Evolutionary conservation across 371 early-diverging fungal species (phyloP), one percentile per base, ranked within the genome.

Genomic region (Apophysomyces sp.): DNA sequence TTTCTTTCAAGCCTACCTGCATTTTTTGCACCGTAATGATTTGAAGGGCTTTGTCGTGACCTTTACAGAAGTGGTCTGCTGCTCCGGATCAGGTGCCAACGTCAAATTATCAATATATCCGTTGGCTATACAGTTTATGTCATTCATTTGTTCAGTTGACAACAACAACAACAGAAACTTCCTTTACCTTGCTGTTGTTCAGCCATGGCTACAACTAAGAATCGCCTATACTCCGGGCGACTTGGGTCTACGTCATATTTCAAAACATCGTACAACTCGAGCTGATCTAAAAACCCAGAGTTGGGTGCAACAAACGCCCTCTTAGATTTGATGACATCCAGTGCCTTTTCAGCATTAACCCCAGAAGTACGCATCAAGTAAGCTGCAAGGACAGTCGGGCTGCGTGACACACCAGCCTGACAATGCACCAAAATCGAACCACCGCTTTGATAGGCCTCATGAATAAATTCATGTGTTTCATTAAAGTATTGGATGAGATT

Each of bases 401-500:
- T 68, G 24, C 74, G 67, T 18, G 69, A 73, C 6, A 74, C 65
- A 36, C 73, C 69, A 12, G 71, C 78, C 69, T 85, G 81, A 74
- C 93, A 93, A 61, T 93, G 90, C 1, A 92, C 84, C 28, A 92
- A 75, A 18, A 90, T 83, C 11, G 73, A 74, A 5, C 86, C 86
- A 8, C 77, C 77, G 8, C 53, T 66, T 1, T 67, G 72, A 24
- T 87, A 57, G 1, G 83, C 82, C 7, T 68, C 67, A 8, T 78
- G 57, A 21, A 90, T 90, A 67, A 89, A 93, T 13, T 58, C 71
- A 58, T 77, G 76, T 24, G 85, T 84, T 40, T 80, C 86, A 30
- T 85, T 77, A 62, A 93, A 90, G 61, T 90, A 76, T 63, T 89
- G 84, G 60, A 92, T 80, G 7, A 92, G 68, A 68, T 92, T 90